Evolutionary conservation across 192 early-diverging fungal species (phyloP).

Genomic region (Coemansia sp.): DNA sequence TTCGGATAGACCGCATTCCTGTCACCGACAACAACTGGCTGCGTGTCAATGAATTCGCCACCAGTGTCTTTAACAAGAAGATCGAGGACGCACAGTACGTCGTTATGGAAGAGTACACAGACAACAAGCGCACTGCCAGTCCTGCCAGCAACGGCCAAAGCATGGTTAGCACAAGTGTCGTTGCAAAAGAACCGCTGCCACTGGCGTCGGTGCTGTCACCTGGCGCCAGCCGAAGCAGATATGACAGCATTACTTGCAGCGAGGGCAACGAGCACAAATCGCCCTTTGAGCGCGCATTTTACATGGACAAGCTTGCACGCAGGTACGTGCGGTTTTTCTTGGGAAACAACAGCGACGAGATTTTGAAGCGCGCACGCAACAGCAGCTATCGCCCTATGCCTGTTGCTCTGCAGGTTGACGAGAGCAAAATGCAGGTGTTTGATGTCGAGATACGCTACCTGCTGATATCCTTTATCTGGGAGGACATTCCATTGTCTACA

Average conservation of each 20-base stretch:
- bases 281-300: constrained; percentile 28
- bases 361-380: constrained; percentile 20
- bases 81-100: constrained; percentile 33
- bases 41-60: constrained; percentile 47
- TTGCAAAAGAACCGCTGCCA: neutral
- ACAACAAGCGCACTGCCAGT: neutral
- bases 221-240: constrained; percentile 1
- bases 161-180: neutral
- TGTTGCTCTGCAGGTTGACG: constrained; percentile 37
- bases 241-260: constrained; percentile 11
- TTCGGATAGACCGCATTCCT: constrained; percentile 21
- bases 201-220: neutral
- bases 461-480: constrained; percentile 37
- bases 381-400: constrained; percentile 38
- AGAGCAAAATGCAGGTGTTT: constrained; percentile 18
- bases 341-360: constrained; percentile 29
- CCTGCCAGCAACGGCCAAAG: neutral
- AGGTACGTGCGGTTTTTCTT: constrained; percentile 25
- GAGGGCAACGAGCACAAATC: constrained; percentile 26
- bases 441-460: constrained; percentile 29
- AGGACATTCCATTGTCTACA: constrained; percentile 32
- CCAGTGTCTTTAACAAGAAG: constrained; percentile 35
- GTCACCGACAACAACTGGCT: constrained; percentile 32
- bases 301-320: constrained; percentile 36
- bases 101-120: constrained; percentile 34